Conservation (phyloP, 2,329 filamentous ascomycete species). For the Hymenoscyphus infarciens region DNA sequence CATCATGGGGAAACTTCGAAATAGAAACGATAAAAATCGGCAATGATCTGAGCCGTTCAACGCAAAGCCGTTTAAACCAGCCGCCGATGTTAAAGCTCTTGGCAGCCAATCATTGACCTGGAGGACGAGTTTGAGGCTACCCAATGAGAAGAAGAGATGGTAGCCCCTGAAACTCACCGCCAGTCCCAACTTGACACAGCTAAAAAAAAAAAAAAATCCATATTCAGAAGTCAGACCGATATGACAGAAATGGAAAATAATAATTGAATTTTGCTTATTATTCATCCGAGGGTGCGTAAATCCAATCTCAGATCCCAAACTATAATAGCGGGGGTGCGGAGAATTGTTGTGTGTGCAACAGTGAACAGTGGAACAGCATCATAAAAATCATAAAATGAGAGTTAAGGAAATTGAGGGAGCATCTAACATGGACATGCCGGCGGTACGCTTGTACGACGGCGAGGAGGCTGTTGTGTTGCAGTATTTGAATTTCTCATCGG, state of each 20-base stretch:
- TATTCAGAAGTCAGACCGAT: background rate
- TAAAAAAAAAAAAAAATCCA: conserved; percentile 1
- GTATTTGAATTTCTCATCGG: conserved; percentile 14
- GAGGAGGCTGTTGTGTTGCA: conserved; percentile 12
- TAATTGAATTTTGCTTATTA: background rate
- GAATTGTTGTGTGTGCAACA: conserved; percentile 15
- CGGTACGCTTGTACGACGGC: conserved; percentile 12
- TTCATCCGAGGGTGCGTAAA: conserved; percentile 11
- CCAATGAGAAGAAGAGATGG: background rate
- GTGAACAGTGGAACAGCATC: background rate
- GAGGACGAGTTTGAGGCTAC: background rate
- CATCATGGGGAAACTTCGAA: conserved; percentile 2
- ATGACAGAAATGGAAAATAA: background rate
- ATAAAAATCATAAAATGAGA: background rate
- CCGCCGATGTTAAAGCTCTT: background rate
- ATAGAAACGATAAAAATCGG: conserved; percentile 13
- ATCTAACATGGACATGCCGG: background rate
- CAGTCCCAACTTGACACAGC: conserved; percentile 12
- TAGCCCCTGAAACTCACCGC: conserved; percentile 31
- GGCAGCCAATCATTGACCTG: background rate
- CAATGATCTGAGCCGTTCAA: conserved; percentile 12
- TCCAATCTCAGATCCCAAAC: conserved; percentile 2
- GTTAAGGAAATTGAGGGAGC: background rate
- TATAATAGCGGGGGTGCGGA: conserved; percentile 2
- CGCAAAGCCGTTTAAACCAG: conserved; percentile 9